These are phyloP conservation scores for Cutaneotrichosporon spelunceum DNA, from an alignment of 1,284 basidiomycete genomes.

Conservation along the genomic window DNA sequence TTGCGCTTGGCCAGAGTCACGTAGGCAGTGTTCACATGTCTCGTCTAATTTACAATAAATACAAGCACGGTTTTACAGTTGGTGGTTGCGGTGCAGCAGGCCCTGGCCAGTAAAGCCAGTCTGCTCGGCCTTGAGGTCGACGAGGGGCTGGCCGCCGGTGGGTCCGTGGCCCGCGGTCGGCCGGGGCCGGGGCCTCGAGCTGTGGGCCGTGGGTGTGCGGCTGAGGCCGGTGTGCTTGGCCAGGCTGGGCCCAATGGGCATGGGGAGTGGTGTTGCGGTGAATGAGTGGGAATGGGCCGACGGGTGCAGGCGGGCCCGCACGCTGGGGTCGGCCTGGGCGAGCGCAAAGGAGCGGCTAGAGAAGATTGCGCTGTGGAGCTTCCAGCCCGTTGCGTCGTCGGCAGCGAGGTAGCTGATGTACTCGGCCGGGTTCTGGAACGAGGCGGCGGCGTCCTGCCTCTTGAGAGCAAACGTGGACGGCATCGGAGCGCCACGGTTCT, in stretches of 20 bases:
- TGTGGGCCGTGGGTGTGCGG: background rate
- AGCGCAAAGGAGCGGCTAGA: constrained; percentile 26
- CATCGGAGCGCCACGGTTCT: constrained; percentile 60
- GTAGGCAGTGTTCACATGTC: background rate
- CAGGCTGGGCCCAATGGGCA: background rate
- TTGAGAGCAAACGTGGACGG: constrained; percentile 78
- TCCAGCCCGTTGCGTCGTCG: constrained; percentile 53
- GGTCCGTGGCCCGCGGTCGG: background rate
- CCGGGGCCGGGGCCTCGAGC: background rate
- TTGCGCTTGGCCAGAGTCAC: background rate
- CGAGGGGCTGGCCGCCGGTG: constrained; percentile 1
- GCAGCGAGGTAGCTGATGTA: constrained; percentile 79
- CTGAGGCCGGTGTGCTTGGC: background rate
- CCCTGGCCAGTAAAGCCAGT: constrained; percentile 19
- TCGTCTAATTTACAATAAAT: background rate
- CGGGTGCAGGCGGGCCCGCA: background rate
- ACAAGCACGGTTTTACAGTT: constrained; percentile 4
- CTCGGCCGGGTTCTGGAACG: constrained; percentile 79
- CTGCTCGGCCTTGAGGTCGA: constrained; percentile 9
- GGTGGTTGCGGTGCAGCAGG: constrained; percentile 7
- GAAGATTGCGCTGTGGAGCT: constrained; percentile 40
- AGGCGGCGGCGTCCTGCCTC: constrained; percentile 69
- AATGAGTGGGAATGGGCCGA: background rate
- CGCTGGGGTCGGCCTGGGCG: constrained; percentile 8
- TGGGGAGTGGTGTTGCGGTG: background rate